A percentile compares a stretch with the other conserved stretches of the same genome.
Conservation (phyloP, 495 filamentous ascomycete genomes). For the Hypoxylon lienhwacheense region DNA sequence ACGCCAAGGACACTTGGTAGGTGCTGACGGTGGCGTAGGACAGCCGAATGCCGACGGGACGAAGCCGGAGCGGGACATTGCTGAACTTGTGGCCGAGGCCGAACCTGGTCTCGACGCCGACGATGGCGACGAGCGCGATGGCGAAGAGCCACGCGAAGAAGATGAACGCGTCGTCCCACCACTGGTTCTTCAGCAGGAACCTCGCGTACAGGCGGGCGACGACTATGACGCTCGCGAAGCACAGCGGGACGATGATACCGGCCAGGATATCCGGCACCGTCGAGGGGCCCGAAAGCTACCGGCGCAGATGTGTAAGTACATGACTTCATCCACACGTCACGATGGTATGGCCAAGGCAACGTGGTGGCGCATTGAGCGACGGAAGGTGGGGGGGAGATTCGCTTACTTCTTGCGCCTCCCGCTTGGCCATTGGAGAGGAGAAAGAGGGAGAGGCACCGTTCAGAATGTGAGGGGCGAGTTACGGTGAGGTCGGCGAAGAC, state of each 20-base stretch:
- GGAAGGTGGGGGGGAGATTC: slow-evolving; percentile 9
- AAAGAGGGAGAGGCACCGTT: slow-evolving; percentile 14
- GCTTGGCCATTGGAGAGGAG: slow-evolving; percentile 11
- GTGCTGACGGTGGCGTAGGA: slow-evolving; percentile 28
- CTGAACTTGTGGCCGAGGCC: slow-evolving; percentile 30
- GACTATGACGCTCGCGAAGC: slow-evolving; percentile 27
- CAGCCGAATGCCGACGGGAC: slow-evolving; percentile 27
- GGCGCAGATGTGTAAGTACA: slow-evolving; percentile 3
- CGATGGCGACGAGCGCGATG: slow-evolving; percentile 27
- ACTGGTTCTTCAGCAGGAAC: slow-evolving; percentile 25
- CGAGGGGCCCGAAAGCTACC: slow-evolving; percentile 24
- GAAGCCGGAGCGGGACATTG: slow-evolving; percentile 26
- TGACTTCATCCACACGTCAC: neutral
- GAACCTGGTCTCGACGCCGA: slow-evolving; percentile 27
- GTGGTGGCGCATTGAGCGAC: neutral
- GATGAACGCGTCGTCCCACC: slow-evolving; percentile 32
- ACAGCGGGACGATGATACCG: slow-evolving; percentile 27
- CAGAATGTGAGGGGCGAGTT: slow-evolving; percentile 4
- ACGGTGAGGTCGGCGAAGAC: slow-evolving; percentile 2
- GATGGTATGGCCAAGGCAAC: slow-evolving; percentile 8
- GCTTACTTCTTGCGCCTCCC: slow-evolving; percentile 18
- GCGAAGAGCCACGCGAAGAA: slow-evolving; percentile 31
- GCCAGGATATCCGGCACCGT: slow-evolving; percentile 26
- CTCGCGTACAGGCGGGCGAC: slow-evolving; percentile 31
- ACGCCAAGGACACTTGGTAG: slow-evolving; percentile 44